Evolutionary conservation across 352 stramenopile genomes (phyloP), one percentile per base, ranked within the genome.

Genomic region (Globisporangium irregulare): DNA sequence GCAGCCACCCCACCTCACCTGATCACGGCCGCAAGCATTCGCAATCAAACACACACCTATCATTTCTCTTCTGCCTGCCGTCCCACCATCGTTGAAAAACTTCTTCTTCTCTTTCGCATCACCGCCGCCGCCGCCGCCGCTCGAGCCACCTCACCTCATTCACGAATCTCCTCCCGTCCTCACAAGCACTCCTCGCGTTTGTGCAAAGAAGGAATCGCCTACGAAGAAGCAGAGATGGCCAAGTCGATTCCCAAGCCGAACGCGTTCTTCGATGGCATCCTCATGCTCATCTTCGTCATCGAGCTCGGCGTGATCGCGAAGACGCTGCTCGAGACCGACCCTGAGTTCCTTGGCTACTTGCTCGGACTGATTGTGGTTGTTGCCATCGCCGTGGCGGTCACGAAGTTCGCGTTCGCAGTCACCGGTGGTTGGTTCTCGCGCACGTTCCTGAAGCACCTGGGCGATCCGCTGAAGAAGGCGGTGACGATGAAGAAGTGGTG

Each of bases 401-500:
- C 82, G 60, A 92, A 93, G 71, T 71, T 71, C 24, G 72, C 66
- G 29, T 95, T 95, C 58, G 83, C 76, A 29, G 75, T 88, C 32
- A 74, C 72, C 20, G 88, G 88, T 57, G 76, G 75, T 0, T 91
- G 84, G 74, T 90, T 95, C 74, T 93, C 86, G 63, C 80, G 82
- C 67, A 91, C 75, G 1, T 91, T 90, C 70, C 73, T 95, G 64
- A 70, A 93, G 73, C 84, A 94, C 75, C 69, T 94, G 22, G 82
- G 85, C 7, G 82, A 96, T 67, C 89, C 89, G 43, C 75, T 97
- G 20, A 86, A 85, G 73, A 95, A 95, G 73, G 55, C 75, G 25
- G 71, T 93, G 68, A 85, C 87, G 38, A 91, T 94, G 83, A 92
- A 93, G 70, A 97, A 97, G 72, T 97, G 89, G 81, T 90, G 79